Conservation (phyloP, 768 basidiomycete species). For the Xerocomellus intermedius region DNA sequence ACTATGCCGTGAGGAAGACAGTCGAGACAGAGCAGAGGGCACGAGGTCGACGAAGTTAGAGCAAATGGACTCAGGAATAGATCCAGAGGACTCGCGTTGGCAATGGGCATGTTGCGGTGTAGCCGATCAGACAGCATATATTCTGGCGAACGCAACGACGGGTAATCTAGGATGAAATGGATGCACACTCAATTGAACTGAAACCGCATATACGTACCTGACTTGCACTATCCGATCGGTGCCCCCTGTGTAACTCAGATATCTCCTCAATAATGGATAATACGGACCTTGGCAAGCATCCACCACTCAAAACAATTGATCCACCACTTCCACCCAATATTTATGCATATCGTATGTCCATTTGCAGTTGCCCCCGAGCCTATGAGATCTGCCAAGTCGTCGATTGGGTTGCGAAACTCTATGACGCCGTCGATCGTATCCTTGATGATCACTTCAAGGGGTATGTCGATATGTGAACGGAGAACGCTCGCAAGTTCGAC, state of each 20-base stretch:
- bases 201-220: slow-evolving; percentile 25
- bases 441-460: slow-evolving; percentile 36
- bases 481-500: slow-evolving; percentile 26
- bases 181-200: neutral
- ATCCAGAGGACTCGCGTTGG: slow-evolving; percentile 8
- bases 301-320: slow-evolving; percentile 38
- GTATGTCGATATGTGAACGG: slow-evolving; percentile 30
- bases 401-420: slow-evolving; percentile 42
- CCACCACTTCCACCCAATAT: slow-evolving; percentile 34
- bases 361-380: slow-evolving; percentile 32
- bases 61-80: slow-evolving; percentile 8
- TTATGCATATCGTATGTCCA: slow-evolving; percentile 38
- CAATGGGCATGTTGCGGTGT: neutral
- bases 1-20: slow-evolving; percentile 9
- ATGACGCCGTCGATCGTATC: slow-evolving; percentile 39
- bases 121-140: neutral
- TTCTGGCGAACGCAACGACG: neutral
- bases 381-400: slow-evolving; percentile 40
- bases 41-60: slow-evolving; percentile 2
- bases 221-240: slow-evolving; percentile 5
- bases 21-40: slow-evolving; percentile 25
- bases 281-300: slow-evolving; percentile 23
- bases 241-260: neutral
- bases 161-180: neutral
- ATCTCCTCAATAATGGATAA: neutral